Percentiles rank a stretch among this genome's conserved stretches.
These are phyloP conservation scores for Vicia faba DNA, from an alignment of 306 rosid genomes.

Conservation along the genomic window DNA sequence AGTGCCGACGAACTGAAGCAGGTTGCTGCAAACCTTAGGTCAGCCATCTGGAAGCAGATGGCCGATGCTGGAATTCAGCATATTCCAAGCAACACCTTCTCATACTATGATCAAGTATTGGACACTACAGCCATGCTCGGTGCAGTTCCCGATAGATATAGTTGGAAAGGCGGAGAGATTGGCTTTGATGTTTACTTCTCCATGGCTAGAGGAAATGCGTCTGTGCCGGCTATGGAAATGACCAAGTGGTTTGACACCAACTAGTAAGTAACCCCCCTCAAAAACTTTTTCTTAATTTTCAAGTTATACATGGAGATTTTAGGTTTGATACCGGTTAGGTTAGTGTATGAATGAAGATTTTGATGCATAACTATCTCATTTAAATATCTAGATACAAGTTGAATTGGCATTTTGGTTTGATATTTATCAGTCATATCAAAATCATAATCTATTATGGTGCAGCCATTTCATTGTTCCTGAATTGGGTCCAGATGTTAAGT, in stretches of 20 bases:
- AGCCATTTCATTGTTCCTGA: constrained; percentile 94
- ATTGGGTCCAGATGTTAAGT: constrained; percentile 74
- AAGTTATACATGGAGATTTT: not conserved
- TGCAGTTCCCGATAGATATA: constrained; percentile 80
- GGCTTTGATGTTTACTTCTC: constrained; percentile 78
- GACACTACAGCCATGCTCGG: constrained; percentile 89
- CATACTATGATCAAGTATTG: constrained; percentile 84
- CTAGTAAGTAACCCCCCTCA: constrained; percentile 45
- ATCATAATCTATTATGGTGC: constrained; percentile 37
- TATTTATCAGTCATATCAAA: constrained; percentile 29
- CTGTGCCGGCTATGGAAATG: constrained; percentile 87
- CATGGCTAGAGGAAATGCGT: constrained; percentile 85
- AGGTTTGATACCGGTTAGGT: too few relatives aligned
- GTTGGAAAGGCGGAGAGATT: constrained; percentile 70
- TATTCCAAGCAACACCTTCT: constrained; percentile 84
- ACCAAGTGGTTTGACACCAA: constrained; percentile 94
- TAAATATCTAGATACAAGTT: not conserved
- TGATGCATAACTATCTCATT: not conserved
- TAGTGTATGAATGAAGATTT: constrained; percentile 18
- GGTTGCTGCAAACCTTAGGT: constrained; percentile 65
- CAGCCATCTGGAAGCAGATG: constrained; percentile 85
- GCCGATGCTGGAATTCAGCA: constrained; percentile 62
- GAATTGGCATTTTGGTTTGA: constrained; percentile 26
- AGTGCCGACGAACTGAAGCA: constrained; percentile 61
- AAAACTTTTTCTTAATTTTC: not conserved